Evolutionary conservation across 2,329 filamentous ascomycete species (phyloP).

Genomic region (Dichotomopilus funicola): DNA sequence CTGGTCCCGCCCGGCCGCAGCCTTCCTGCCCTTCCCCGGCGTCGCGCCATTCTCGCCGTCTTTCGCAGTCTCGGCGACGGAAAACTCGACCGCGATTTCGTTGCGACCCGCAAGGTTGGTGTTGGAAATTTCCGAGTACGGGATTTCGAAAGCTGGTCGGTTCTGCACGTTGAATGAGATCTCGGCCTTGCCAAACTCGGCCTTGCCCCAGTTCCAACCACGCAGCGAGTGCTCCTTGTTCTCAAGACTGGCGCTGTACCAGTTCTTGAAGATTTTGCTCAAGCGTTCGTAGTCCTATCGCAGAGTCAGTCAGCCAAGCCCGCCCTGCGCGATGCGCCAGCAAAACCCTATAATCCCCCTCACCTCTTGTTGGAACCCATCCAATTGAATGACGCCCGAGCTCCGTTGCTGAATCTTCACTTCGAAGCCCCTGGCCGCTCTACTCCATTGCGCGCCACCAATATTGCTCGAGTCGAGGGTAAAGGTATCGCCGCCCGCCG

Average conservation of each 20-base stretch:
- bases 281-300: slow-evolving; percentile 78
- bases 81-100: slow-evolving; percentile 93
- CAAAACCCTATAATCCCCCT: slow-evolving; percentile 26
- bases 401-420: slow-evolving; percentile 83
- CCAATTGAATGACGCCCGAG: slow-evolving; percentile 82
- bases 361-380: slow-evolving; percentile 85
- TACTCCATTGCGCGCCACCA: slow-evolving; percentile 84
- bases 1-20: slow-evolving; percentile 82
- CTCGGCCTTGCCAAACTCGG: slow-evolving; percentile 92
- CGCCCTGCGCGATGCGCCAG: too few species aligned
- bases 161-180: slow-evolving; percentile 96
- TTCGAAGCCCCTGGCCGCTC: slow-evolving; percentile 86
- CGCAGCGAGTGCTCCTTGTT: slow-evolving; percentile 89
- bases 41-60: slow-evolving; percentile 70
- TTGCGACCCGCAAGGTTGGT: slow-evolving; percentile 97
- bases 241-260: slow-evolving; percentile 92
- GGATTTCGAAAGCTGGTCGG: slow-evolving; percentile 90
- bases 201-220: slow-evolving; percentile 99
- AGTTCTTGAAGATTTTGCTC: slow-evolving; percentile 91
- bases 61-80: slow-evolving; percentile 65
- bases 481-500: slow-evolving; percentile 81
- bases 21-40: slow-evolving; percentile 75
- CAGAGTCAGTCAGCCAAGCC: slow-evolving; percentile 11
- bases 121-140: slow-evolving; percentile 95
- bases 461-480: slow-evolving; percentile 87